Evolutionary conservation across 768 basidiomycete genomes (phyloP).

Genomic region (Sistotremastrum suecicum): DNA sequence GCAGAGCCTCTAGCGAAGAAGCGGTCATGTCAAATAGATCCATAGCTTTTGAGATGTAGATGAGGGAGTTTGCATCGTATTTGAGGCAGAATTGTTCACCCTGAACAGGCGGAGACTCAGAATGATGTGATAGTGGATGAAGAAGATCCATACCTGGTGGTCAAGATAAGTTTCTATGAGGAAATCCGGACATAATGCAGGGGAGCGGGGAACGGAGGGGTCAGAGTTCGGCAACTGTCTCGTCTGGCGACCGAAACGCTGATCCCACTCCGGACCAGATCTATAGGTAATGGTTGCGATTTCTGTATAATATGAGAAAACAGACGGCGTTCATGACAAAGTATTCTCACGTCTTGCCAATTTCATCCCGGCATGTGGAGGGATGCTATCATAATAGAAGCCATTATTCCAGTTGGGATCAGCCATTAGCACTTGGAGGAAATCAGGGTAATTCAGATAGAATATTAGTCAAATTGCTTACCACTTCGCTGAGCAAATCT

Average conservation of each 20-base stretch:
- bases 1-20: conserved; percentile 44
- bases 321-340: not conserved
- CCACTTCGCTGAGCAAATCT: conserved; percentile 93
- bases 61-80: conserved; percentile 97
- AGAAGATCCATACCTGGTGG: conserved; percentile 40
- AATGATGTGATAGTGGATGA: not conserved
- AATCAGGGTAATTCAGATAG: not conserved
- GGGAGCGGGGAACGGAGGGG: conserved; percentile 25
- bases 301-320: conserved; percentile 33
- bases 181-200: conserved; percentile 91
- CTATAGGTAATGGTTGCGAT: conserved; percentile 99
- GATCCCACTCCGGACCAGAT: conserved; percentile 98
- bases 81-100: conserved; percentile 96
- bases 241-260: conserved; percentile 82
- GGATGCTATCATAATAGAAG: conserved; percentile 91
- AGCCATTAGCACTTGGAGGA: conserved; percentile 81
- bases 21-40: conserved; percentile 93
- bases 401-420: conserved; percentile 99
- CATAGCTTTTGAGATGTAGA: conserved; percentile 99
- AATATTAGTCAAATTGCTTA: conserved; percentile 21
- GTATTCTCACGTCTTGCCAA: conserved; percentile 72
- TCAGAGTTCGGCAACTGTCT: conserved; percentile 26
- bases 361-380: conserved; percentile 98
- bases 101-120: conserved; percentile 21
- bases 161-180: conserved; percentile 98